Percentiles rank a stretch among this genome's conserved stretches.
Evolutionary conservation across 2,329 filamentous ascomycete genomes (phyloP).

Genomic region (Aspergillus hiratsukae): DNA sequence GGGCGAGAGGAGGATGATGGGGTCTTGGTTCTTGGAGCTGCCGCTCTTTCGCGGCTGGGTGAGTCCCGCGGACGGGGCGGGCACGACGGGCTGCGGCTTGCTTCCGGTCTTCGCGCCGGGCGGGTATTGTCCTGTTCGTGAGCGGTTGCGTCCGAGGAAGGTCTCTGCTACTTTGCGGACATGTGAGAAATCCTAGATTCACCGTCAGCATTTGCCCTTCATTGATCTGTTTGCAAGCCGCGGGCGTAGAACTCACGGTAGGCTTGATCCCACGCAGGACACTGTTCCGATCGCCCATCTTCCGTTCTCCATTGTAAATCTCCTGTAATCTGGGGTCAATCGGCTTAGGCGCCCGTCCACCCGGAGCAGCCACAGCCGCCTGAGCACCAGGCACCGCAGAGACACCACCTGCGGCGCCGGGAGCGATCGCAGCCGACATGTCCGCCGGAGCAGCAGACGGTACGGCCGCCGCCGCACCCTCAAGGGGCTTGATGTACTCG

Average conservation of each 20-base stretch:
- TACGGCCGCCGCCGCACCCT: conserved; percentile 53
- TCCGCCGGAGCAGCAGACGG: conserved; percentile 33
- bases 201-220: neutral
- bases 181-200: conserved; percentile 78
- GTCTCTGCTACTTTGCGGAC: conserved; percentile 79
- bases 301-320: conserved; percentile 87
- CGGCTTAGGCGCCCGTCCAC: conserved; percentile 56
- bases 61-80: conserved; percentile 35
- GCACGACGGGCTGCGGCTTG: conserved; percentile 28
- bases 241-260: conserved; percentile 53
- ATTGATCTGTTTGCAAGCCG: neutral
- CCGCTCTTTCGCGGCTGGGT: conserved; percentile 37
- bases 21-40: conserved; percentile 56
- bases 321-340: conserved; percentile 78
- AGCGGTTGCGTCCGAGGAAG: conserved; percentile 60
- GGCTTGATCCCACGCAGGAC: conserved; percentile 82
- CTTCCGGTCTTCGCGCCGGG: conserved; percentile 30
- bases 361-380: conserved; percentile 32
- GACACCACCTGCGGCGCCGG: conserved; percentile 46
- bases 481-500: conserved; percentile 85
- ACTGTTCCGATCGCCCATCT: conserved; percentile 88
- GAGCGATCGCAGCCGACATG: conserved; percentile 45
- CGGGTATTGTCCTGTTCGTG: conserved; percentile 33
- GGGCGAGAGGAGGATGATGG: conserved; percentile 94
- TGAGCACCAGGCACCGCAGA: conserved; percentile 39